Percentiles rank a stretch among this genome's conserved stretches.
Evolutionary conservation across 1,284 basidiomycete genomes (phyloP).

Genomic region (Sanguinoderma infundibulare): DNA sequence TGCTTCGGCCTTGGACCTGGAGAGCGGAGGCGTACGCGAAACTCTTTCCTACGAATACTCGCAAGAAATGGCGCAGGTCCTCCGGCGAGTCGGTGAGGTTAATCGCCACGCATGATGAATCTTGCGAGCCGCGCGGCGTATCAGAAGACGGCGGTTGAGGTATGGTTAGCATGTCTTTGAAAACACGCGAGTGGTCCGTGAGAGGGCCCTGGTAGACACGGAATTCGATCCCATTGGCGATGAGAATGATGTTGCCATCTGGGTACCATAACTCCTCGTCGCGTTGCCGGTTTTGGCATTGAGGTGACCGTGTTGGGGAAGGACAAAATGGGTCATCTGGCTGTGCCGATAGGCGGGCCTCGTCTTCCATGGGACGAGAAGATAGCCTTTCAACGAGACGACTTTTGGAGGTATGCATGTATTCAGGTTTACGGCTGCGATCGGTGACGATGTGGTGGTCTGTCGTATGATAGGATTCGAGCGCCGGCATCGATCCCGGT

Average conservation of each 20-base stretch:
- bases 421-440: background rate
- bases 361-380: background rate
- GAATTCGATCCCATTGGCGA: background rate
- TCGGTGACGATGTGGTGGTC: no score
- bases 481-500: background rate
- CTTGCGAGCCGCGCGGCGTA: background rate
- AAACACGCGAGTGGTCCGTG: background rate
- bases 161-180: background rate
- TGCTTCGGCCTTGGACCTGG: background rate
- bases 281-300: background rate
- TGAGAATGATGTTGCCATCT: background rate
- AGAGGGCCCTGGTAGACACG: slow-evolving; percentile 1
- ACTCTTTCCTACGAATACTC: slow-evolving; percentile 1
- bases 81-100: slow-evolving; percentile 7
- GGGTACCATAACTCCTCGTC: background rate
- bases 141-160: background rate
- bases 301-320: background rate
- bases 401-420: background rate
- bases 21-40: background rate
- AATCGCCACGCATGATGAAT: background rate
- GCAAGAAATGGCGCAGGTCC: slow-evolving; percentile 11
- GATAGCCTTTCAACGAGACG: background rate
- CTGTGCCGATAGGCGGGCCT: background rate
- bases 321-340: background rate
- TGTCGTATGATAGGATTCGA: no score